Evolutionary conservation across 352 stramenopile species (phyloP).

Genomic region (Phytopythium vexans): DNA sequence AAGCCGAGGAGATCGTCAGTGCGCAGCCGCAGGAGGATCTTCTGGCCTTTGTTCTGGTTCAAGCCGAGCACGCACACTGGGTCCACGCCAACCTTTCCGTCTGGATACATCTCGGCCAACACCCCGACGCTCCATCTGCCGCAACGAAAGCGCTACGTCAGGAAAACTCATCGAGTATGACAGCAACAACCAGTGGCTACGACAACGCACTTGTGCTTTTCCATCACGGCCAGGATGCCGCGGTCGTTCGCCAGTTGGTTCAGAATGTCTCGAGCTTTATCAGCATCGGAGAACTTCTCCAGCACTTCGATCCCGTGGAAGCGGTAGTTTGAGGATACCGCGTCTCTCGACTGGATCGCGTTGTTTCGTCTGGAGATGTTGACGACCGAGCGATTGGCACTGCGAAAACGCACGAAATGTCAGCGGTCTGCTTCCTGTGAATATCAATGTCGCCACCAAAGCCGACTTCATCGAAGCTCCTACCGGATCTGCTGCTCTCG

Average conservation of each 20-base stretch:
- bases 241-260: constrained; percentile 82
- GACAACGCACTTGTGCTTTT: constrained; percentile 76
- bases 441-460: neutral
- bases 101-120: constrained; percentile 87
- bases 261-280: constrained; percentile 75
- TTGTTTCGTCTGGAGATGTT: constrained; percentile 56
- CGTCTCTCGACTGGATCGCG: constrained; percentile 25
- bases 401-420: constrained; percentile 8
- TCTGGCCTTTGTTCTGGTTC: constrained; percentile 94
- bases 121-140: constrained; percentile 80
- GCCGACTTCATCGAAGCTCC: neutral
- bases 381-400: constrained; percentile 49
- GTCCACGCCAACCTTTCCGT: constrained; percentile 89
- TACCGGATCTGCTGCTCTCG: constrained; percentile 47
- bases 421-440: neutral
- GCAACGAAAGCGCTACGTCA: constrained; percentile 3
- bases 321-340: constrained; percentile 44
- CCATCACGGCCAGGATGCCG: constrained; percentile 86
- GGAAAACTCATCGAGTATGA: neutral
- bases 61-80: constrained; percentile 90
- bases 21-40: constrained; percentile 92
- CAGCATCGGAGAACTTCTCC: constrained; percentile 44
- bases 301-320: constrained; percentile 74
- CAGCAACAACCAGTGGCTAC: neutral
- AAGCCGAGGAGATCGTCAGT: constrained; percentile 94